Conservation (phyloP, 805 yeast genomes). For the Kazachstania bromeliacearum region DNA sequence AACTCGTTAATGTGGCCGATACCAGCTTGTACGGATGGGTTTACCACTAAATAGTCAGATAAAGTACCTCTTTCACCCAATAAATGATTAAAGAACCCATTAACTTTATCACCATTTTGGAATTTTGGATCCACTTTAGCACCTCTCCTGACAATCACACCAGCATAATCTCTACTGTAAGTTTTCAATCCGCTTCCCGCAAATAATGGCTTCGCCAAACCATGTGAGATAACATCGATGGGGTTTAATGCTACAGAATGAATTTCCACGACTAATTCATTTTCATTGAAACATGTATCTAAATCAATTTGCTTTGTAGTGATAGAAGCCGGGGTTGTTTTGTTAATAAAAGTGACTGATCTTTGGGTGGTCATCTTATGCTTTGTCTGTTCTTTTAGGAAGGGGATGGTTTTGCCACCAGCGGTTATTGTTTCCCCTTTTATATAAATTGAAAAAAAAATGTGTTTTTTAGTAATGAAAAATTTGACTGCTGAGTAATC, state of each 20-base stretch:
- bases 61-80: conserved; percentile 33
- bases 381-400: background rate
- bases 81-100: conserved; percentile 17
- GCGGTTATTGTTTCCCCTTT: too few relatives aligned
- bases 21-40: conserved; percentile 24
- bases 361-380: conserved; percentile 9
- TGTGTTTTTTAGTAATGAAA: too few relatives aligned
- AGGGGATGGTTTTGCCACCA: too few relatives aligned
- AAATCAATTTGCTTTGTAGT: conserved; percentile 17
- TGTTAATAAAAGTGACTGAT: conserved; percentile 19
- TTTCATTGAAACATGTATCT: conserved; percentile 14
- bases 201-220: conserved; percentile 8
- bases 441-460: too few relatives aligned
- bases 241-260: conserved; percentile 29
- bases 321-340: conserved; percentile 13
- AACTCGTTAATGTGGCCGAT: conserved; percentile 27
- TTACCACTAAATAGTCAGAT: conserved; percentile 38
- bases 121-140: conserved; percentile 10
- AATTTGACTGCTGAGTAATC: too few relatives aligned
- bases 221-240: conserved; percentile 17
- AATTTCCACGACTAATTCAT: conserved; percentile 23
- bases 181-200: conserved; percentile 12
- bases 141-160: conserved; percentile 23
- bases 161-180: conserved; percentile 24
- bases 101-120: conserved; percentile 22